phyloP scores from a whole-genome alignment of 106 monocot genomes.

The Dactylorhiza incarnata region DNA sequence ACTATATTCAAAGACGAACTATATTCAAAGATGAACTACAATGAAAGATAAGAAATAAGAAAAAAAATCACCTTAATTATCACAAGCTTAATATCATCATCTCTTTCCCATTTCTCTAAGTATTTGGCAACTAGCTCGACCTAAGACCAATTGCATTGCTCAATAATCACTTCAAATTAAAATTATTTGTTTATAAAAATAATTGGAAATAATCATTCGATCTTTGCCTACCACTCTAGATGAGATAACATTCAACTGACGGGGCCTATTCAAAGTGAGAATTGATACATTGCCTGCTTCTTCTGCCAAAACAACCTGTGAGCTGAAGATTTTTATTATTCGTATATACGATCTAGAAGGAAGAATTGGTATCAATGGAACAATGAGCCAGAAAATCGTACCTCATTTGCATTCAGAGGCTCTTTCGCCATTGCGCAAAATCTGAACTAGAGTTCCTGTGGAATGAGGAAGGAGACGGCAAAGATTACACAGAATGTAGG shows the following conservation, averaged over 20 bases:
- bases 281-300: slow-evolving; percentile 49
- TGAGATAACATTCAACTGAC: slow-evolving; percentile 79
- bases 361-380: background rate
- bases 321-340: background rate
- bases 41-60: background rate
- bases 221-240: slow-evolving; percentile 45
- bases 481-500: background rate
- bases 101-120: slow-evolving; percentile 73
- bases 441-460: background rate
- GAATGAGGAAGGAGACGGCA: background rate
- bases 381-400: background rate
- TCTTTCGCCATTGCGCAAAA: slow-evolving; percentile 10
- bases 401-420: slow-evolving; percentile 14
- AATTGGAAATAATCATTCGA: background rate
- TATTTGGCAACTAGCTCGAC: slow-evolving; percentile 49
- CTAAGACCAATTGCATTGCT: slow-evolving; percentile 21
- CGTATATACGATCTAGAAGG: background rate
- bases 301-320: slow-evolving; percentile 60
- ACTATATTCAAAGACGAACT: too few relatives aligned
- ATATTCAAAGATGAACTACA: background rate
- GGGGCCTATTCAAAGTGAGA: slow-evolving; percentile 77
- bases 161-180: background rate
- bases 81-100: slow-evolving; percentile 44
- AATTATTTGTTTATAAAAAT: background rate
- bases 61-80: slow-evolving; percentile 42